Base-by-base conservation (phyloP, 495 filamentous ascomycete genomes). In the Xylaria scruposa region DNA sequence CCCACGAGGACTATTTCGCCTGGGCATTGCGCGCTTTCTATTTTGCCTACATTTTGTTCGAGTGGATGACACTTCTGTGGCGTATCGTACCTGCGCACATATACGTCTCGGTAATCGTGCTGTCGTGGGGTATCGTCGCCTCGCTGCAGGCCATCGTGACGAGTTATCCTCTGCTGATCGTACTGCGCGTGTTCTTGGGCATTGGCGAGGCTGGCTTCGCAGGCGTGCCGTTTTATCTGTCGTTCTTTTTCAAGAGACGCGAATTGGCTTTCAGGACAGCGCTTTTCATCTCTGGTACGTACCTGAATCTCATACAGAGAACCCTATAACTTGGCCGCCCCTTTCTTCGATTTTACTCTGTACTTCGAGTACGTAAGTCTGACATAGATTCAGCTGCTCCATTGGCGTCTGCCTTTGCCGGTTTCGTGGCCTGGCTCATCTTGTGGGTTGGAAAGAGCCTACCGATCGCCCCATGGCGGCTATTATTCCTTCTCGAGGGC, bases 401-500 rank as follows among this genome's bases (percentile, higher is more conserved):
- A 4, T 83, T 97, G 6, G 94, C 94, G 12, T 96, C 91, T 36
- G 90, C 89, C 3, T 97, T 97, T 76, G 92, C 94, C 0, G 92
- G 93, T 36, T 92, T 92, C 15, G 83, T 97, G 0, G 94, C 94
- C 5, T 97, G 92, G 76, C 88, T 90, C 4, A 97, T 97, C 73
- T 91, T 93, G 4, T 90, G 89, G 8, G 87, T 93, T 4, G 68
- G 79, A 79, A 65, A 79, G 19, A 78, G 86, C 75, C 80, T 87
- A 6, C 84, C 88, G 36, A 84, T 97, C 59, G 91, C 94, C 2
- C 90, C 90, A 24, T 97, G 94, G 94, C 87, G 94, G 12, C 82
- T 97, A 1, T 81, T 97, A 49, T 96, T 97, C 79, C 86, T 97
- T 2, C 83, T 97, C n/a, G 94, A 97, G 81, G 94, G 94, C 7